Percentiles rank a stretch among this genome's conserved stretches.
These are phyloP conservation scores for Citeromyces nyonsensis DNA, from an alignment of 805 yeast genomes.

Conservation along the genomic window DNA sequence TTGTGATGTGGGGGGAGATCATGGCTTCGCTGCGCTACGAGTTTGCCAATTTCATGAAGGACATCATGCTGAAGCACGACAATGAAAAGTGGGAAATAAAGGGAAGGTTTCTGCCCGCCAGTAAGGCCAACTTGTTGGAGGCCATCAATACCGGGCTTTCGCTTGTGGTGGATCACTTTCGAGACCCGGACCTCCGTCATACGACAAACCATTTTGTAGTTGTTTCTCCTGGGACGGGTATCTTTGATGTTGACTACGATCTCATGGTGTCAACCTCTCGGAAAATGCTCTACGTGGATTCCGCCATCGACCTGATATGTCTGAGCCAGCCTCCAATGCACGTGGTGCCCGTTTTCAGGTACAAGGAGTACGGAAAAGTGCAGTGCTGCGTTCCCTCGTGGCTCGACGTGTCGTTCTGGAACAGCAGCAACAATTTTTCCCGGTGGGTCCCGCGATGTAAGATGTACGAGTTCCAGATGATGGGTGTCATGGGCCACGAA, in stretches of 20 bases:
- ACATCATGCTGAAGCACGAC: conserved; percentile 36
- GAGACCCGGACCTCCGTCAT: conserved; percentile 76
- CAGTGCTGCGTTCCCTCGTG: conserved; percentile 83
- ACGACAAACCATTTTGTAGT: conserved; percentile 84
- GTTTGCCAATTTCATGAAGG: conserved; percentile 68
- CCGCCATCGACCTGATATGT: conserved; percentile 81
- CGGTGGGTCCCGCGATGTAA: conserved; percentile 93
- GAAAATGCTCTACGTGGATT: conserved; percentile 61
- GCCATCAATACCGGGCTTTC: conserved; percentile 77
- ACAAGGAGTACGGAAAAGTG: conserved; percentile 33
- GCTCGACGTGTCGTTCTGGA: conserved; percentile 91
- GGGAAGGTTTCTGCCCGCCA: conserved; percentile 68
- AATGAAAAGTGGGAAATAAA: conserved; percentile 23
- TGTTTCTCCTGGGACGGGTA: conserved; percentile 85
- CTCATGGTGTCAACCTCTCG: conserved; percentile 61
- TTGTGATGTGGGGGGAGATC: conserved; percentile 79
- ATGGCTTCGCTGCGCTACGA: conserved; percentile 80
- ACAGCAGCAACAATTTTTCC: conserved; percentile 29
- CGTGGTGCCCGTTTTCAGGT: conserved; percentile 78
- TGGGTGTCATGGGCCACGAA: conserved; percentile 94
- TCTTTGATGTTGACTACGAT: conserved; percentile 81
- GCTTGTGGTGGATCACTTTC: conserved; percentile 58
- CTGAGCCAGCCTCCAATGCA: conserved; percentile 86
- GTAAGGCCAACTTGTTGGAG: conserved; percentile 81
- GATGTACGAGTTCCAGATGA: conserved; percentile 92